phyloP scores from a whole-genome alignment of 768 basidiomycete species.

The Scleroderma citrinum region DNA sequence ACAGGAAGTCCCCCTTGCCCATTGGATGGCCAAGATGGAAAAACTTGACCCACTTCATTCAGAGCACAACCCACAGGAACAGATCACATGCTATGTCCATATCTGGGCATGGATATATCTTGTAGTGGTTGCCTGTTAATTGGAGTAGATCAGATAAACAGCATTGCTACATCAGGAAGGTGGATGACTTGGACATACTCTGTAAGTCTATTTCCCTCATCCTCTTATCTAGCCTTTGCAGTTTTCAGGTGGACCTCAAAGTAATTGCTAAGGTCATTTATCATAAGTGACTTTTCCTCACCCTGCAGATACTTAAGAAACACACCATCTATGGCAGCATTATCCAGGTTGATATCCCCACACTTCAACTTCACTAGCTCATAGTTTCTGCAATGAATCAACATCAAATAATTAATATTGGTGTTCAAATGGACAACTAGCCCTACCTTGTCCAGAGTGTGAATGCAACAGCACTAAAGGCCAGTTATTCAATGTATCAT shows the following conservation, averaged over 20 bases:
- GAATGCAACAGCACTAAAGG: neutral
- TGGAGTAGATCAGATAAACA: too few relatives aligned
- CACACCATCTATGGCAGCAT: neutral
- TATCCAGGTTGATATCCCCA: slow-evolving; percentile 12
- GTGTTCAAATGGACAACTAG: too few relatives aligned
- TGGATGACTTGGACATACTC: slow-evolving; percentile 1
- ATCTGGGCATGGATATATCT: neutral
- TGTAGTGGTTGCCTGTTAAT: slow-evolving; percentile 4
- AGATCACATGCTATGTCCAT: neutral
- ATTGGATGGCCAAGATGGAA: slow-evolving; percentile 5
- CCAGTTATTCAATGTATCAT: neutral
- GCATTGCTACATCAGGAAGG: neutral
- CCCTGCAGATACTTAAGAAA: slow-evolving; percentile 2
- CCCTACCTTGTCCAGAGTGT: slow-evolving; percentile 1
- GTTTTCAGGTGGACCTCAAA: slow-evolving; percentile 19
- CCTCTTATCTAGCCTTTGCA: slow-evolving; percentile 20
- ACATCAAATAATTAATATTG: neutral
- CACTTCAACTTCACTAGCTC: slow-evolving; percentile 23
- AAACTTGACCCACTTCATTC: slow-evolving; percentile 1
- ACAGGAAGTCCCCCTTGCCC: slow-evolving; percentile 12
- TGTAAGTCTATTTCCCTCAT: slow-evolving; percentile 15
- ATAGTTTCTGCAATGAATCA: slow-evolving; percentile 19
- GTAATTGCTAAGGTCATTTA: slow-evolving; percentile 8
- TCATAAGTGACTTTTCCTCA: neutral
- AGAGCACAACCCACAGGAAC: neutral